Base-by-base conservation (phyloP, 441 rosid species). In the Cnidoscolus chayamansa region DNA sequence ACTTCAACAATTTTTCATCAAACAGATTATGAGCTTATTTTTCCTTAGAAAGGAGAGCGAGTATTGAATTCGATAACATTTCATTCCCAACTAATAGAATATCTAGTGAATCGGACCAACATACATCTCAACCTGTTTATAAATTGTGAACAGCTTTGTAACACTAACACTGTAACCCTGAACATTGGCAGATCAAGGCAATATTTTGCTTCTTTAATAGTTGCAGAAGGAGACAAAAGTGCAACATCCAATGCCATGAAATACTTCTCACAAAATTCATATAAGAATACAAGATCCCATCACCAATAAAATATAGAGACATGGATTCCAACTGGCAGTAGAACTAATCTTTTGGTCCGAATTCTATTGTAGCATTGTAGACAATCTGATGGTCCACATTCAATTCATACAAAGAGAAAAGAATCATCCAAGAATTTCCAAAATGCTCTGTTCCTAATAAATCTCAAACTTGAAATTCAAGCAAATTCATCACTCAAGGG, bases 401-500 rank as follows among this genome's bases (percentile, higher is more conserved):
- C 50, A 31, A 54, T 35, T 4, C 56, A 51, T 35, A 1, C 9
- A 4, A 13, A 20, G 45, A 50, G 12, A 7, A 65, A 65, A 55
- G 31, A 65, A 72, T 72, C 35, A 56, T 30, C 57, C 55, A 55
- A 55, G 30, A 72, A 64, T 54, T 43, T 45, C 40, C 58, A n/a
- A 2, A 0, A 15, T n/a, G 12, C 31, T 10, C 8, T 31, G 49
- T 17, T 47, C 37, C 54, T 35, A 30, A 2, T 4, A 7, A 20
- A 12, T 17, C 17, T 12, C 65, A 6, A 43, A 53, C 32, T 37
- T 40, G 43, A 30, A 0, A 16, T 54, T 65, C 71, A 65, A 0
- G 54, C 30, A 7, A 48, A 53, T 17, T 12, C 49, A 69, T 75
- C 74, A 55, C 32, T 63, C 63, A 63, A 6, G 10, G 69, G 77